phyloP scores from a whole-genome alignment of 1,284 basidiomycete genomes.

The Pseudozyma sp. region DNA sequence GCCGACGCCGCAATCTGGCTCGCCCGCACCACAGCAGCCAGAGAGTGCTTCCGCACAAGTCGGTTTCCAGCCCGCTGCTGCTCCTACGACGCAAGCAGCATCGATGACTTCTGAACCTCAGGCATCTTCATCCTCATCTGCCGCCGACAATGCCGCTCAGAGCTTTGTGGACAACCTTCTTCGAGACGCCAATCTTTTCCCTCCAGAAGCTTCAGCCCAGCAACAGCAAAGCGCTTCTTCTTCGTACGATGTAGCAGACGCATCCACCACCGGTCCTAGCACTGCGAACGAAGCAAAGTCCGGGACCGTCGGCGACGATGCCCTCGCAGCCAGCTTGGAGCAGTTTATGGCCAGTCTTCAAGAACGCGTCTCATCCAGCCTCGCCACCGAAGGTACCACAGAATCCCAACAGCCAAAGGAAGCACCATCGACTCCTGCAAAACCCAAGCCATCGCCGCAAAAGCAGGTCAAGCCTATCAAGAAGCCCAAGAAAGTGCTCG shows the following conservation, averaged over 20 bases:
- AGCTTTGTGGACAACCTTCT: slow-evolving; percentile 44
- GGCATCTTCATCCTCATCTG: slow-evolving; percentile 5
- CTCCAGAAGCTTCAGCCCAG: background rate
- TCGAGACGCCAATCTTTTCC: slow-evolving; percentile 42
- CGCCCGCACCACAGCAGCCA: slow-evolving; percentile 13
- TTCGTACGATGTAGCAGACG: background rate
- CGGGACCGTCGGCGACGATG: slow-evolving; percentile 30
- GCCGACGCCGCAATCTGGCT: slow-evolving; percentile 36
- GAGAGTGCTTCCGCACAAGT: background rate
- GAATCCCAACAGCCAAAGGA: slow-evolving; percentile 3
- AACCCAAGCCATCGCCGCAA: slow-evolving; percentile 23
- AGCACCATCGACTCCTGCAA: slow-evolving; percentile 3
- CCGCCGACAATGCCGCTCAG: slow-evolving; percentile 33
- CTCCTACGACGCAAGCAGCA: slow-evolving; percentile 7
- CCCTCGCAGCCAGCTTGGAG: slow-evolving; percentile 52
- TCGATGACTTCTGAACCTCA: slow-evolving; percentile 15
- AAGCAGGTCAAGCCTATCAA: slow-evolving; percentile 31
- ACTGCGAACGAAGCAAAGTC: slow-evolving; percentile 5
- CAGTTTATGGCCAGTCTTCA: slow-evolving; percentile 58
- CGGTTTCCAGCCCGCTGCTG: background rate
- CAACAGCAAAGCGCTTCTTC: background rate
- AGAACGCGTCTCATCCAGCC: slow-evolving; percentile 24
- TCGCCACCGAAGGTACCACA: slow-evolving; percentile 16
- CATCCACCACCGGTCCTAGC: background rate
- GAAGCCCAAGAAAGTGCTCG: slow-evolving; percentile 41